These are phyloP conservation scores for Aphanomyces invadans DNA, from an alignment of 352 stramenopile genomes.

Conservation along the genomic window DNA sequence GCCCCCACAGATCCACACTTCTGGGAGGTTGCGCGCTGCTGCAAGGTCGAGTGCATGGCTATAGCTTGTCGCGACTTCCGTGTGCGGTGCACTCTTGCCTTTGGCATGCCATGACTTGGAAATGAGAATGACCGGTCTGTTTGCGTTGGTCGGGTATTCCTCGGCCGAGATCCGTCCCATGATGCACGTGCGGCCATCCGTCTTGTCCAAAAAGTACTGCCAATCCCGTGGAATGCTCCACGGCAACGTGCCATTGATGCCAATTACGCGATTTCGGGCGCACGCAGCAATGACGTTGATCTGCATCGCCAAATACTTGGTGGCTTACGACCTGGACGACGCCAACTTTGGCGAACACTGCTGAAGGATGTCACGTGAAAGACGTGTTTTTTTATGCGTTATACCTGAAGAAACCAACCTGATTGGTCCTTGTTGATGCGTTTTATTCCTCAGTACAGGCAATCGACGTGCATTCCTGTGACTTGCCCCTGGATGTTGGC, in stretches of 20 bases:
- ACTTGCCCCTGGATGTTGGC: no score
- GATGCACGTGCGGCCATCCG: slow-evolving; percentile 47
- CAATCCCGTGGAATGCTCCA: slow-evolving; percentile 61
- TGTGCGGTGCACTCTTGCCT: background rate
- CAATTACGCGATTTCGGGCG: slow-evolving; percentile 62
- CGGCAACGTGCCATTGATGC: slow-evolving; percentile 39
- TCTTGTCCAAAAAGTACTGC: slow-evolving; percentile 56
- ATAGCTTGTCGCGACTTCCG: slow-evolving; percentile 4
- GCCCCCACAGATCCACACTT: slow-evolving; percentile 56
- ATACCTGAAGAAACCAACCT: background rate
- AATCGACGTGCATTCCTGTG: no score
- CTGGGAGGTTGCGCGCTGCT: background rate
- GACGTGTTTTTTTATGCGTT: background rate
- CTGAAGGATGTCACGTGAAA: background rate
- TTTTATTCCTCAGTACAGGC: no score
- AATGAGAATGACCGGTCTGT: slow-evolving; percentile 58
- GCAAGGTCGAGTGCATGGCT: background rate
- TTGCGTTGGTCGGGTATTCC: slow-evolving; percentile 40
- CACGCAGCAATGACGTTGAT: slow-evolving; percentile 49
- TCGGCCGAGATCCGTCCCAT: slow-evolving; percentile 51
- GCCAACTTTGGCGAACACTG: background rate
- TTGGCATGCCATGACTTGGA: slow-evolving; percentile 24
- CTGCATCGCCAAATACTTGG: slow-evolving; percentile 16
- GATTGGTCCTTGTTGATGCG: no score
- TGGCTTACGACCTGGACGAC: no score